Evolutionary conservation across 108 stramenopile genomes (phyloP).

Genomic region (Conticribra weissflogii): DNA sequence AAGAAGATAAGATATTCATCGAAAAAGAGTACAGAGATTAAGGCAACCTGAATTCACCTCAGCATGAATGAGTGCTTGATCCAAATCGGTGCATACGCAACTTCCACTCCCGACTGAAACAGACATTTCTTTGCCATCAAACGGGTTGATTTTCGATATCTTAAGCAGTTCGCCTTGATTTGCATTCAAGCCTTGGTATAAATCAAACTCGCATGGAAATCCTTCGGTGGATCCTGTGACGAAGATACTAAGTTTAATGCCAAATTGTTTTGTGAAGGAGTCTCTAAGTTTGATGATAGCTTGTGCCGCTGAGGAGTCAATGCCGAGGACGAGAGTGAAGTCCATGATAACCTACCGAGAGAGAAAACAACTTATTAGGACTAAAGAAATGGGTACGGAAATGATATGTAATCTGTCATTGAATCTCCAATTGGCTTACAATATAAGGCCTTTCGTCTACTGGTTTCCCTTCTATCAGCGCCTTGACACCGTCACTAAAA

Average conservation of each 20-base stretch:
- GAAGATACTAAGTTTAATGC: slow-evolving; percentile 55
- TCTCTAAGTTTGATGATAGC: slow-evolving; percentile 68
- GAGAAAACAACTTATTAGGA: no score
- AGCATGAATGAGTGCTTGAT: slow-evolving; percentile 67
- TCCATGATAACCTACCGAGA: slow-evolving; percentile 71
- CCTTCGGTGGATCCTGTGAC: slow-evolving; percentile 63
- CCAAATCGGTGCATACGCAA: slow-evolving; percentile 62
- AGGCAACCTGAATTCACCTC: no score
- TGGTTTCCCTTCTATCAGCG: slow-evolving; percentile 18
- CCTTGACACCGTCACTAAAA: slow-evolving; percentile 42
- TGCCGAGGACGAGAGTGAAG: slow-evolving; percentile 70
- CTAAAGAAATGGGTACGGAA: no score
- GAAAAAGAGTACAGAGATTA: no score
- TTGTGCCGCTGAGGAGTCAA: slow-evolving; percentile 77
- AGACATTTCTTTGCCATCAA: neutral
- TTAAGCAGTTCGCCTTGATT: neutral
- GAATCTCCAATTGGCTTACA: no score
- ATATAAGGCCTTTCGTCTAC: slow-evolving; percentile 23
- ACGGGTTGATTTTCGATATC: neutral
- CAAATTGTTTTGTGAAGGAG: slow-evolving; percentile 44
- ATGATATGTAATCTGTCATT: no score
- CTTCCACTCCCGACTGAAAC: slow-evolving; percentile 9
- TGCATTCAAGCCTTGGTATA: slow-evolving; percentile 39
- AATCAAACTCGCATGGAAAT: slow-evolving; percentile 66
- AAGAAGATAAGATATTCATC: no score